Percentiles rank a stretch among this genome's conserved stretches.
Conservation (phyloP, 2,329 filamentous ascomycete genomes). For the Thielaviopsis euricoi region DNA sequence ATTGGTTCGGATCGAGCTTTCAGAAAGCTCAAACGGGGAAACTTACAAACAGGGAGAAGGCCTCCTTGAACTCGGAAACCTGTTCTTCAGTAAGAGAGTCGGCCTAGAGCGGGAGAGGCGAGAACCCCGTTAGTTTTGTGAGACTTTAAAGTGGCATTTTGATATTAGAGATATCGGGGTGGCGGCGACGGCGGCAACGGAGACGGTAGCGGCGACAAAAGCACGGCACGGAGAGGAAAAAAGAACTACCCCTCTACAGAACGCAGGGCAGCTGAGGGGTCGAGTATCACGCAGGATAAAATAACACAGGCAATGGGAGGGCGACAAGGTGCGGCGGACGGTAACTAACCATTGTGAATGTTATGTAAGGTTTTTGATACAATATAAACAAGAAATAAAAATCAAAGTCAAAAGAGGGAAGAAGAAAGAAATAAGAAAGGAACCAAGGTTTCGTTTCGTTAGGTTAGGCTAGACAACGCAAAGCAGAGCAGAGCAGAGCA, state of each 20-base stretch:
- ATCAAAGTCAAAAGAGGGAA: background rate
- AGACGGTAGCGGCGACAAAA: background rate
- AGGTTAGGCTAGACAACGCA: background rate
- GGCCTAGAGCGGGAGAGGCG: constrained; percentile 40
- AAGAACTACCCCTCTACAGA: too few species aligned
- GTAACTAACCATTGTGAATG: background rate
- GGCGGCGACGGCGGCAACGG: too few species aligned
- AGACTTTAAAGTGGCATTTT: background rate
- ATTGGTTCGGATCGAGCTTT: too few species aligned
- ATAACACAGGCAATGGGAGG: background rate
- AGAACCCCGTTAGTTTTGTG: background rate
- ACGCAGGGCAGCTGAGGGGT: background rate
- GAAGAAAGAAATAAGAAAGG: background rate
- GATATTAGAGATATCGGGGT: constrained; percentile 1
- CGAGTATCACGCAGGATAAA: background rate
- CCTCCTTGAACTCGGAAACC: constrained; percentile 99
- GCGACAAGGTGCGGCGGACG: background rate
- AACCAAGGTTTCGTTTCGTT: constrained; percentile 6
- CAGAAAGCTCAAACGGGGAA: background rate
- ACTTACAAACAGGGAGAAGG: constrained; percentile 98
- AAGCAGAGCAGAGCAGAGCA: background rate
- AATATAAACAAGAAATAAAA: background rate
- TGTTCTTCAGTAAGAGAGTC: constrained; percentile 99
- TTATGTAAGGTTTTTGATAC: background rate
- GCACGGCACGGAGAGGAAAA: too few species aligned